Percentiles rank a stretch among this genome's conserved stretches.
Conservation (phyloP, 257 asterid genomes). For the Przewalskia tangutica region DNA sequence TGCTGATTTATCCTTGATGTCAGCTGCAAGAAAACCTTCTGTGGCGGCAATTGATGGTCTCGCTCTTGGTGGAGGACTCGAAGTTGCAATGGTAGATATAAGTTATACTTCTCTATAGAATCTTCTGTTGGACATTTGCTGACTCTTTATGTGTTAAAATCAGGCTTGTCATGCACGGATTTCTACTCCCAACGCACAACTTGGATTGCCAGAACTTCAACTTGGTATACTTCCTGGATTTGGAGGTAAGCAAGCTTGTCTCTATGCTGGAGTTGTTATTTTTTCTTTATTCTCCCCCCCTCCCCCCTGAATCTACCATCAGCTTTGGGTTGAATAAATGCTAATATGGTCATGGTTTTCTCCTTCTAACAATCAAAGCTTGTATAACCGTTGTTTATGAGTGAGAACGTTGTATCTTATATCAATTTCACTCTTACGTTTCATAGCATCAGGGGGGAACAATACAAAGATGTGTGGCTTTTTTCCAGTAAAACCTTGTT, state of each 20-base stretch:
- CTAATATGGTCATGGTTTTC: neutral
- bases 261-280: neutral
- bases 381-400: neutral
- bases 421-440: neutral
- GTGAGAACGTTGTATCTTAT: neutral
- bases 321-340: neutral
- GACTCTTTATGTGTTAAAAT: neutral
- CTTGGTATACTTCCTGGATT: conserved; percentile 96
- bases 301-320: neutral
- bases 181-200: conserved; percentile 79
- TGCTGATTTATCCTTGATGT: conserved; percentile 6
- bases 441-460: neutral
- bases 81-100: conserved; percentile 79
- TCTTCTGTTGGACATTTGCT: neutral
- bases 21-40: conserved; percentile 89
- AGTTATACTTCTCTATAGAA: neutral
- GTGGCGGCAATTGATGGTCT: conserved; percentile 99
- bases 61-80: conserved; percentile 98
- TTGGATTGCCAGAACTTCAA: conserved; percentile 98
- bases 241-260: conserved; percentile 52
- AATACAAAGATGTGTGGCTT: neutral
- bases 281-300: neutral
- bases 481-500: neutral
- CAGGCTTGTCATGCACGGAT: conserved; percentile 99
- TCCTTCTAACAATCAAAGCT: neutral